These are phyloP conservation scores for Entelexis paramagnoliae DNA, from an alignment of 1,139 yeast genomes.

Conservation along the genomic window DNA sequence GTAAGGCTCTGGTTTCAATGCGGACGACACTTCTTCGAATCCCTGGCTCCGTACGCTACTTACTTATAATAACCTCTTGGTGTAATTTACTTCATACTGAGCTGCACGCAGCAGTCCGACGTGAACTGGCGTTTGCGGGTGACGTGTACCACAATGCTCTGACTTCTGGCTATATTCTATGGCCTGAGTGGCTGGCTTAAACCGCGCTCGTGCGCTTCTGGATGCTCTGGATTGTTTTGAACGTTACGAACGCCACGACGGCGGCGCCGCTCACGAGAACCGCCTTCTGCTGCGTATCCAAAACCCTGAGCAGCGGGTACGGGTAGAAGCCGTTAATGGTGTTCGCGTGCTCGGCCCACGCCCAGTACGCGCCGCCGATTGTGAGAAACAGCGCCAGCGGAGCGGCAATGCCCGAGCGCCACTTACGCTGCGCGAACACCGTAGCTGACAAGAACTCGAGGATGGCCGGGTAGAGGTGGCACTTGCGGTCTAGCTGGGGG, in stretches of 20 bases:
- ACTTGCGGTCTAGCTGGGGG: conserved; percentile 26
- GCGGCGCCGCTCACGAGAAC: conserved; percentile 24
- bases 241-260: conserved; percentile 19
- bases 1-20: conserved; percentile 25
- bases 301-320: conserved; percentile 29
- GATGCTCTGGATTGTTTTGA: conserved; percentile 18
- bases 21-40: conserved; percentile 27
- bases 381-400: conserved; percentile 23
- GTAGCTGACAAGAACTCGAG: conserved; percentile 27
- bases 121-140: too few relatives aligned
- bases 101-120: too few relatives aligned
- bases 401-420: conserved; percentile 21
- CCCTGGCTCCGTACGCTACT: too few relatives aligned
- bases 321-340: conserved; percentile 31
- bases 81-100: too few relatives aligned
- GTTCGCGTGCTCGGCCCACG: conserved; percentile 29
- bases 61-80: too few relatives aligned
- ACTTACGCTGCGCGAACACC: conserved; percentile 25
- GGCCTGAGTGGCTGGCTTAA: too few relatives aligned
- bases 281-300: conserved; percentile 22
- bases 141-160: too few relatives aligned
- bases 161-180: too few relatives aligned
- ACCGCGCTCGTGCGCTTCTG: conserved; percentile 14
- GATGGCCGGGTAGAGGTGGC: conserved; percentile 30
- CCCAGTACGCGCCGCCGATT: conserved; percentile 29